phyloP scores from a whole-genome alignment of 1,284 basidiomycete genomes.

The Naganishia albida region DNA sequence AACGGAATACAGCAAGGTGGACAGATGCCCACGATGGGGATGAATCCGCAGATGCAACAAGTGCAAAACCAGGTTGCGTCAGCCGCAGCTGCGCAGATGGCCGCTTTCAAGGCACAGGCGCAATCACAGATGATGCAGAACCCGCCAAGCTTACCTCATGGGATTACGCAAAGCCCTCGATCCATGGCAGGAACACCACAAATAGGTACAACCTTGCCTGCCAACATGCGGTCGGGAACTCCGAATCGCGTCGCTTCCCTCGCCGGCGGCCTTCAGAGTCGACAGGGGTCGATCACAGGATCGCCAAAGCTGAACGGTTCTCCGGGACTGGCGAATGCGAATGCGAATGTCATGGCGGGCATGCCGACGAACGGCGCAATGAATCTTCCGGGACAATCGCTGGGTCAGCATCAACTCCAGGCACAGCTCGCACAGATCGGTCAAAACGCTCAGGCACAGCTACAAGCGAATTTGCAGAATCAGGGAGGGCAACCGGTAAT shows the following conservation, averaged over 20 bases:
- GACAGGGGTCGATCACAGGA: slow-evolving; percentile 21
- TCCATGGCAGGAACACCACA: slow-evolving; percentile 32
- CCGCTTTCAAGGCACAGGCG: slow-evolving; percentile 25
- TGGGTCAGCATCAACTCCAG: slow-evolving; percentile 23
- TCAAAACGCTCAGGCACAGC: slow-evolving; percentile 27
- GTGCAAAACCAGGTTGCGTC: slow-evolving; percentile 19
- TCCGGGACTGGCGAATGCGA: slow-evolving; percentile 17
- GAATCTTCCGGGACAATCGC: slow-evolving; percentile 4
- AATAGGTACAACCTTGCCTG: slow-evolving; percentile 20
- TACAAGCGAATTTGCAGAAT: slow-evolving; percentile 29
- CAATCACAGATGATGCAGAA: slow-evolving; percentile 25
- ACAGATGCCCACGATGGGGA: slow-evolving; percentile 20
- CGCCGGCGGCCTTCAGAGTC: slow-evolving; percentile 18
- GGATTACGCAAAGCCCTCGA: slow-evolving; percentile 25
- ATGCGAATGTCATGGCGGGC: neutral
- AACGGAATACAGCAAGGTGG: slow-evolving; percentile 13
- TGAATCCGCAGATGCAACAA: slow-evolving; percentile 28
- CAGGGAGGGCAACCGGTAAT: slow-evolving; percentile 14
- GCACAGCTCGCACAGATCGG: slow-evolving; percentile 28
- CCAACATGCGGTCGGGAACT: slow-evolving; percentile 24
- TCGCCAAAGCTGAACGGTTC: slow-evolving; percentile 20
- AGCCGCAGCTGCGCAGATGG: slow-evolving; percentile 22
- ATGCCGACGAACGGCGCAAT: slow-evolving; percentile 10
- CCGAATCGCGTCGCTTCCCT: slow-evolving; percentile 29
- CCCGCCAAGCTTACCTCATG: slow-evolving; percentile 16